These are phyloP conservation scores for Pythium dissotocum DNA, from an alignment of 352 stramenopile genomes.

Conservation along the genomic window DNA sequence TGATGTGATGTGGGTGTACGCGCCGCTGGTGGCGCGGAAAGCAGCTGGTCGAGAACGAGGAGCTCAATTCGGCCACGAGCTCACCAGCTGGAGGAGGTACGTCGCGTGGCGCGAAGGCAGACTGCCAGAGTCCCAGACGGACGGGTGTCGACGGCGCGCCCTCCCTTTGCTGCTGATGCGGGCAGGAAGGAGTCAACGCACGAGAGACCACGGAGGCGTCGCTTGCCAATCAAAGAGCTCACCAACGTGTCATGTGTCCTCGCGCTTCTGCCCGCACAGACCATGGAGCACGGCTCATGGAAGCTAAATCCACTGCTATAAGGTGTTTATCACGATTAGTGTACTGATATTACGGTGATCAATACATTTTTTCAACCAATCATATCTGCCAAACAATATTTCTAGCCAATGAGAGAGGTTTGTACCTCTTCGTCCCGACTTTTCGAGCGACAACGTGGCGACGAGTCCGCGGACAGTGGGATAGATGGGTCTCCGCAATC, in stretches of 20 bases:
- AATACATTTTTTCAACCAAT: background rate
- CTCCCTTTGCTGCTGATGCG: background rate
- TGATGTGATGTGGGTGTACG: background rate
- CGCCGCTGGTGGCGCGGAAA: conserved; percentile 7
- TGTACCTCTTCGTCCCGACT: conserved; percentile 5
- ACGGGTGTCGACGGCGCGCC: background rate
- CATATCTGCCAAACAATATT: background rate
- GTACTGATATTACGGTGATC: background rate
- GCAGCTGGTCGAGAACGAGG: conserved; percentile 1
- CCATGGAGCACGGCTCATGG: background rate
- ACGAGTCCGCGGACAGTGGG: background rate
- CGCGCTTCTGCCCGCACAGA: background rate
- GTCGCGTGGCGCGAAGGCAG: background rate
- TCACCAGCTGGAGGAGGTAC: background rate
- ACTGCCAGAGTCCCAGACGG: background rate
- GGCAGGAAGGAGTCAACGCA: too few species aligned
- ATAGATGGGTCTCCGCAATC: background rate
- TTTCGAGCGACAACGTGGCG: background rate
- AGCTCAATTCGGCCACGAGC: conserved; percentile 9
- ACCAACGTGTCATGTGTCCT: background rate
- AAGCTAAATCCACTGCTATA: background rate
- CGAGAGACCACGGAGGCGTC: background rate
- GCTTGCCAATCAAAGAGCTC: background rate
- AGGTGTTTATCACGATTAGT: background rate
- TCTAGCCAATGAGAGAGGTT: background rate